Conservation (phyloP, 2,329 filamentous ascomycete genomes). For the Rachicladosporium sp. region DNA sequence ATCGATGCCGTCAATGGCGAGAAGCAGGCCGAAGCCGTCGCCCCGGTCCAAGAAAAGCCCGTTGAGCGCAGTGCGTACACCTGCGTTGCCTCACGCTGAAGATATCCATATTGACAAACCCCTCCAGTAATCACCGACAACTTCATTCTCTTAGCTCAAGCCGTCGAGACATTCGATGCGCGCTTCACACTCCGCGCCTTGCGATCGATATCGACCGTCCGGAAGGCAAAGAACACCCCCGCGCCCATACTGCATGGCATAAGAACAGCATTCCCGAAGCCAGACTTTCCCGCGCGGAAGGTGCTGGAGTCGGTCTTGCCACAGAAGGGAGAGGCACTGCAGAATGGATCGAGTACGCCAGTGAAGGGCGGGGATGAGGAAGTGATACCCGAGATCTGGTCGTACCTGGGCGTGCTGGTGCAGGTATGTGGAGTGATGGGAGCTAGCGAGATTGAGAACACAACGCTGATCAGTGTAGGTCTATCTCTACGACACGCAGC, state of each 20-base stretch:
- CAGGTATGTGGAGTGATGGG: slow-evolving; percentile 15
- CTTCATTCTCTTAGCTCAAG: slow-evolving; percentile 81
- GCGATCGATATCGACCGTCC: slow-evolving; percentile 87
- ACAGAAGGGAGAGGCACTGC: slow-evolving; percentile 9
- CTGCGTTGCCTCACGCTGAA: slow-evolving; percentile 2
- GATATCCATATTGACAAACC: slow-evolving; percentile 8
- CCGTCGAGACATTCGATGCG: slow-evolving; percentile 83
- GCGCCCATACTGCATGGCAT: slow-evolving; percentile 22
- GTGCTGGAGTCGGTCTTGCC: slow-evolving; percentile 22
- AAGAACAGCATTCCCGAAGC: slow-evolving; percentile 22
- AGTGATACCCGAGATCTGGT: slow-evolving; percentile 25
- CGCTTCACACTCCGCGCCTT: slow-evolving; percentile 90
- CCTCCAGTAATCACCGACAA: slow-evolving; percentile 81
- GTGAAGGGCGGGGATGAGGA: slow-evolving; percentile 17
- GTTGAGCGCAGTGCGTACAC: slow-evolving; percentile 21
- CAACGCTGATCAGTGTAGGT: slow-evolving; percentile 50
- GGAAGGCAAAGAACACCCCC: slow-evolving; percentile 52
- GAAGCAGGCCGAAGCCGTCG: slow-evolving; percentile 29
- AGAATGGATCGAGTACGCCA: slow-evolving; percentile 9
- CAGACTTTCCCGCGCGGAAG: slow-evolving; percentile 17
- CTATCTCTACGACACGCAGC: slow-evolving; percentile 73
- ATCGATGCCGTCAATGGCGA: slow-evolving; percentile 24
- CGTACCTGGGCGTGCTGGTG: slow-evolving; percentile 25
- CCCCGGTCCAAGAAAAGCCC: slow-evolving; percentile 21
- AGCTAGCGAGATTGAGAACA: not conserved